Percentiles rank a stretch among this genome's conserved stretches.
phyloP scores from a whole-genome alignment of 148 eudicot genomes.

The Talinum fruticosum region DNA sequence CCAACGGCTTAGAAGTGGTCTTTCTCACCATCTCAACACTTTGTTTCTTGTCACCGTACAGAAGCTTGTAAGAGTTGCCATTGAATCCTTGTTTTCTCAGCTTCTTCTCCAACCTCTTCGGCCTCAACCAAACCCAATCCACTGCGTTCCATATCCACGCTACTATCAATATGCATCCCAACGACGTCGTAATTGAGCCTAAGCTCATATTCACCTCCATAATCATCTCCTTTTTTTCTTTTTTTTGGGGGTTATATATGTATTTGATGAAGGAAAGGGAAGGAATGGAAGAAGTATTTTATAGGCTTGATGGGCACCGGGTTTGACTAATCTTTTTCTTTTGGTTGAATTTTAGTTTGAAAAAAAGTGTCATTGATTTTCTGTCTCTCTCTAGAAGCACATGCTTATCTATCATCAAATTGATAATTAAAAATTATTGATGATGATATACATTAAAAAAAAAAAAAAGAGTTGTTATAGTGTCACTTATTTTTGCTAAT shows the following conservation, averaged over 20 bases:
- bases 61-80: conserved; percentile 41
- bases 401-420: neutral
- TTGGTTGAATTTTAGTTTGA: neutral
- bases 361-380: neutral
- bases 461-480: neutral
- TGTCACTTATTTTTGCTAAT: no score
- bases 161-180: conserved; percentile 15
- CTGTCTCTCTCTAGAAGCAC: neutral
- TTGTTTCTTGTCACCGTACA: conserved; percentile 40
- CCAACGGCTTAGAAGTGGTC: conserved; percentile 32
- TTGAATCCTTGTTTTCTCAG: conserved; percentile 40
- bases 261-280: no score
- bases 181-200: neutral
- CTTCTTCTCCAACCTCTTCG: conserved; percentile 37
- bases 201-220: neutral
- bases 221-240: neutral
- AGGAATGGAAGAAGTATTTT: neutral
- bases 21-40: conserved; percentile 20
- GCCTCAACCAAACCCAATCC: conserved; percentile 50
- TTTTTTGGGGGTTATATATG: neutral
- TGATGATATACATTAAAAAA: no score
- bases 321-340: neutral
- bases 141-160: conserved; percentile 27
- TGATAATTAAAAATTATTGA: no score
- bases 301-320: neutral